Evolutionary conservation across 352 stramenopile species (phyloP), one percentile per base, ranked within the genome.

Genomic region (Globisporangium splendens): DNA sequence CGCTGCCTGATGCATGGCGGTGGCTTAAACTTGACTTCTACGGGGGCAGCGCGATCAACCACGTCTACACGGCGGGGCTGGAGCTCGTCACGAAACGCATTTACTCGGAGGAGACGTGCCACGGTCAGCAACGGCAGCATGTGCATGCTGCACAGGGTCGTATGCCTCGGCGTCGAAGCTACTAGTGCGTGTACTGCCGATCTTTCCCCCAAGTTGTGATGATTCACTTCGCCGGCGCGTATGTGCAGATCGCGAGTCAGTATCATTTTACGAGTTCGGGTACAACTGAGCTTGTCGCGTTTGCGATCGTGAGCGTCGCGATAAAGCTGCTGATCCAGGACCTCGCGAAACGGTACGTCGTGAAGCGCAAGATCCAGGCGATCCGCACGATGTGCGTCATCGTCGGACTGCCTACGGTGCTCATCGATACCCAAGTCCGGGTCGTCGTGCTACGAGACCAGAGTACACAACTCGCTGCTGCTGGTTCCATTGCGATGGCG

Each of bases 361-460:
- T 70, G 13, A 69, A 54, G 17, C 47, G 53, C 8, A 35, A 51
- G 1, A 46, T 69, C 24, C 53, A 49, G 10, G 62, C 54, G 21
- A 59, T 62, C 4, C 56, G 60, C 8, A 33, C 21, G 15, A 69
- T 75, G 68, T 69, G 52, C 42, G 41, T 67, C 21, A 21, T 60
- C 5, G 53, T 72, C 4, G 64, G 54, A 1, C 14, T 69, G 4
- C 67, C 67, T 2, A 72, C 67, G 0, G 63, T 71, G 6, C 4
- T 75, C 33, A 64, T 72, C 15, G 63, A 75, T 31, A 72, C 63
- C 1, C 67, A 75, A 46, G 38, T 66, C 13, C 59, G 63, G 28
- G 58, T 65, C 15, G 54, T 62, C 6, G n/a, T 72, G 24, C 60
- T 63, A 6, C 57, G 50, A 51, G n/a, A 4, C 11, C 14, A 31